Conservation (phyloP, 805 yeast genomes). For the Zygotorulaspora danielsina region DNA sequence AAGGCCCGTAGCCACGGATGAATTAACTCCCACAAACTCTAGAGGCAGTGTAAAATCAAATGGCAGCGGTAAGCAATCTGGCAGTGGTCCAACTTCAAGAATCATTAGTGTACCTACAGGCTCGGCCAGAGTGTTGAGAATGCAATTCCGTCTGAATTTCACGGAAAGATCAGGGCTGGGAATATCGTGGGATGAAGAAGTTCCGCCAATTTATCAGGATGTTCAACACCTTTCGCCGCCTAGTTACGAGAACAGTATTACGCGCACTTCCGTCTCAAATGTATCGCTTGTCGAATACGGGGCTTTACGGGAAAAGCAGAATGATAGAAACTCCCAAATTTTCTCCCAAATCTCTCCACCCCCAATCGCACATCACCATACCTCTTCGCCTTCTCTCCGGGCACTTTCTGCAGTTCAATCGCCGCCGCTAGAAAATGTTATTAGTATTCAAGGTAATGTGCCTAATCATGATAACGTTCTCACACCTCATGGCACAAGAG, state of each 20-base stretch:
- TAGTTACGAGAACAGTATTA: constrained; percentile 45
- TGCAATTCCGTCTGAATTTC: constrained; percentile 83
- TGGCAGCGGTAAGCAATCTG: constrained; percentile 6
- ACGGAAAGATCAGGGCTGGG: constrained; percentile 95
- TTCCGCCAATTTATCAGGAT: constrained; percentile 92
- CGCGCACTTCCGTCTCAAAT: constrained; percentile 4
- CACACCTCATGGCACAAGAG: constrained; percentile 34
- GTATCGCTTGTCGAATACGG: constrained; percentile 3
- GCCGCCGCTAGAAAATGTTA: constrained; percentile 26
- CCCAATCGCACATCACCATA: constrained; percentile 27
- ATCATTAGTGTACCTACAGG: constrained; percentile 79
- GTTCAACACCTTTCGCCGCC: constrained; percentile 86
- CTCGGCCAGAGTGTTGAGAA: constrained; percentile 86
- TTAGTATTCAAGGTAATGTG: constrained; percentile 33
- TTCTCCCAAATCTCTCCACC: constrained; percentile 24
- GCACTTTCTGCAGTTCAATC: constrained; percentile 23
- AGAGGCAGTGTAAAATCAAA: constrained; percentile 10
- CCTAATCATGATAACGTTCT: constrained; percentile 24
- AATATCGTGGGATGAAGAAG: constrained; percentile 98
- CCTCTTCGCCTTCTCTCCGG: constrained; percentile 10
- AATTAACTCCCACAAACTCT: constrained; percentile 19
- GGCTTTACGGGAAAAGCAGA: constrained; percentile 2
- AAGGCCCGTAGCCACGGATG: constrained; percentile 24
- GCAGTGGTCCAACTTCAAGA: constrained; percentile 12
- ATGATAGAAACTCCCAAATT: constrained; percentile 4